Evolutionary conservation across 208 protist genomes (phyloP).

Genomic region (Wallacemonas rigidus): DNA sequence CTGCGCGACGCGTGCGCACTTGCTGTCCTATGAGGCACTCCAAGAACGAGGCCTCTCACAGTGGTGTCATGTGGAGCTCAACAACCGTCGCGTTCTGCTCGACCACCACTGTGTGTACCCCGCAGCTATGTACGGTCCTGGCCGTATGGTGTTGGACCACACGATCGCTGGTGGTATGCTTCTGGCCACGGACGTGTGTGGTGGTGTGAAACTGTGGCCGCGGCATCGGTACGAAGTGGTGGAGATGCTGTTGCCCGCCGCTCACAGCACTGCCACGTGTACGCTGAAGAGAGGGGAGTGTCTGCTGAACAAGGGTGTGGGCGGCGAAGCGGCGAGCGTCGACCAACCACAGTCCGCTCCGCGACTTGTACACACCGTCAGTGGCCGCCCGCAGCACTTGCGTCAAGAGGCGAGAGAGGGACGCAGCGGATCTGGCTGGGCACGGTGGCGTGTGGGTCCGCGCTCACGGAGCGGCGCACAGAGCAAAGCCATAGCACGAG

Average conservation of each 20-base stretch:
- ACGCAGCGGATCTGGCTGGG: not conserved
- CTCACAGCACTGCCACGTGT: slow-evolving; percentile 28
- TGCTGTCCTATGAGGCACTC: slow-evolving; percentile 46
- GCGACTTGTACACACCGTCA: slow-evolving; percentile 2
- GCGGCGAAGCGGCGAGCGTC: not conserved
- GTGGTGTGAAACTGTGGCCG: slow-evolving; percentile 76
- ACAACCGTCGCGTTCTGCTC: slow-evolving; percentile 69
- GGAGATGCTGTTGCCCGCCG: slow-evolving; percentile 63
- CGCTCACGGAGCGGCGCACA: too few species aligned
- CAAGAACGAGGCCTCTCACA: slow-evolving; percentile 38
- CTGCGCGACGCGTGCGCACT: slow-evolving; percentile 56
- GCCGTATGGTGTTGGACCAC: slow-evolving; percentile 63
- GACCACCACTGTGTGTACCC: slow-evolving; percentile 86
- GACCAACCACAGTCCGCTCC: not conserved
- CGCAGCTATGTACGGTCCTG: slow-evolving; percentile 59
- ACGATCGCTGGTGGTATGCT: slow-evolving; percentile 62
- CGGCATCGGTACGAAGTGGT: slow-evolving; percentile 68
- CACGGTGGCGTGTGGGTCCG: not conserved
- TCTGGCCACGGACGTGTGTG: slow-evolving; percentile 72
- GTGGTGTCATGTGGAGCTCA: slow-evolving; percentile 69
- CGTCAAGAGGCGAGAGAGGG: not conserved
- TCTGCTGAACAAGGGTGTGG: slow-evolving; percentile 5
- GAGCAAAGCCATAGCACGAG: not conserved
- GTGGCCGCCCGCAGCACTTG: slow-evolving; percentile 5
- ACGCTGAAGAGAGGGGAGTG: not conserved